Conservation (phyloP, 2,329 filamentous ascomycete genomes). For the Aspergillus quadricinctus region DNA sequence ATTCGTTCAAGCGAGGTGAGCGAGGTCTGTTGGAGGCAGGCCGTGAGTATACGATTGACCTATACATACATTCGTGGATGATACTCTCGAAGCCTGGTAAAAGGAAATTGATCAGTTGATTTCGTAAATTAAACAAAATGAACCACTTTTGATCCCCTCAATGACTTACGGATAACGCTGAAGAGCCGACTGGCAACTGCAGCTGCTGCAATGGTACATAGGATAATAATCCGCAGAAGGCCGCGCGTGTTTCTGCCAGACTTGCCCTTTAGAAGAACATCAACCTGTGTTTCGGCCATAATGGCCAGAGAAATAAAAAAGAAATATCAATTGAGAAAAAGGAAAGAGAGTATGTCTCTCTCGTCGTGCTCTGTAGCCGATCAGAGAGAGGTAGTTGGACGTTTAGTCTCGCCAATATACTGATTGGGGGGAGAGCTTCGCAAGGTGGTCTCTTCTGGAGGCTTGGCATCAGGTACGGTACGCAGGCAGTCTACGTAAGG, state of each 20-base stretch:
- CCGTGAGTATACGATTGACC: background rate
- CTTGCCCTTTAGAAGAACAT: constrained; percentile 68
- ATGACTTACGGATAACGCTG: constrained; percentile 85
- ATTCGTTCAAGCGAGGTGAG: constrained; percentile 9
- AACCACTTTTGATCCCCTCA: background rate
- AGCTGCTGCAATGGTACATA: constrained; percentile 83
- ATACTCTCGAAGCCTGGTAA: constrained; percentile 88
- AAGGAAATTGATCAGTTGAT: constrained; percentile 10
- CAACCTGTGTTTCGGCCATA: constrained; percentile 46
- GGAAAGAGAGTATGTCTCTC: constrained; percentile 22
- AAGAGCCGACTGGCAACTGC: constrained; percentile 92
- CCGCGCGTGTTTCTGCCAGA: constrained; percentile 78
- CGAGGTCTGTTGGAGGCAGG: background rate
- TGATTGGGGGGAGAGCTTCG: constrained; percentile 29
- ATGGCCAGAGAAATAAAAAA: constrained; percentile 33
- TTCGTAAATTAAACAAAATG: constrained; percentile 2
- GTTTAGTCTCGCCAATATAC: constrained; percentile 19
- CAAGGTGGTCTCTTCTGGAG: constrained; percentile 41
- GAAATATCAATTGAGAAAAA: constrained; percentile 26
- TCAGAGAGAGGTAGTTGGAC: constrained; percentile 20
- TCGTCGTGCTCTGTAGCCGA: constrained; percentile 11
- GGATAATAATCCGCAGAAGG: constrained; percentile 82
- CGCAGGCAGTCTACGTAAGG: background rate
- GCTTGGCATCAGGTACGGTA: constrained; percentile 32
- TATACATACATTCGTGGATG: constrained; percentile 91